Evolutionary conservation across 2,329 filamentous ascomycete species (phyloP), one percentile per base, ranked within the genome.

Genomic region (Thermoascus crustaceus): DNA sequence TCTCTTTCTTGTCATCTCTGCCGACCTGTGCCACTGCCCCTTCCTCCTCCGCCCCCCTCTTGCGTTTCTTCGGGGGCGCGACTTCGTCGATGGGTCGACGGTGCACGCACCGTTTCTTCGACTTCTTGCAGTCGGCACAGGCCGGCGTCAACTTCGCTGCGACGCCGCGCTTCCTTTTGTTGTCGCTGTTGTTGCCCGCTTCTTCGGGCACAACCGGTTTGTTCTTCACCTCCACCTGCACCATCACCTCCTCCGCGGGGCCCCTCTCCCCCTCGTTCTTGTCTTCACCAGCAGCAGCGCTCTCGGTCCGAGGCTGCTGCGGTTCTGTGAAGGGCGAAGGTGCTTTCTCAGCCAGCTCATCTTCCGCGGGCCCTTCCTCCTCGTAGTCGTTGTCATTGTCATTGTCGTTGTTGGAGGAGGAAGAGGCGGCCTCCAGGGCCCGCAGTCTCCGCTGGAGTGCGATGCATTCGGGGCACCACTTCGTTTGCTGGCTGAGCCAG

Each of bases 41-140:
- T 21, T n/a, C 16, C 9, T 26, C 30, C 25, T 21, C 37, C 9
- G 23, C 29, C n/a, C 29, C 27, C 22, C 30, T 27, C 34, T 40
- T 40, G 10, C 29, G 23, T 20, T 40, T 29, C 20, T 20, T 30
- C 13, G 35, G 24, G 30, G 34, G 24, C 14, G 13, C 5, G 14
- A 40, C 33, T 26, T 34, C 27, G 18, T 31, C 33, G 1, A 35
- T 25, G 14, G 30, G 19, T 5, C 30, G 40, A 30, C 46, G 44
- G 26, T 55, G 53, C 8, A 18, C 37, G 40, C 53, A 56, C 21
- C 49, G 47, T 39, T 48, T 46, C 45, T 54, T 57, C 35, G 42
- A 45, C 25, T 24, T 41, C 11, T 43, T 49, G 34, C 53, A 56
- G 5, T 34, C 26, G 10, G 14, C 32, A 32, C 53, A 56, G 5